Evolutionary conservation across 208 protist species (phyloP).

Genomic region (Vickermania ingenoplastis): DNA sequence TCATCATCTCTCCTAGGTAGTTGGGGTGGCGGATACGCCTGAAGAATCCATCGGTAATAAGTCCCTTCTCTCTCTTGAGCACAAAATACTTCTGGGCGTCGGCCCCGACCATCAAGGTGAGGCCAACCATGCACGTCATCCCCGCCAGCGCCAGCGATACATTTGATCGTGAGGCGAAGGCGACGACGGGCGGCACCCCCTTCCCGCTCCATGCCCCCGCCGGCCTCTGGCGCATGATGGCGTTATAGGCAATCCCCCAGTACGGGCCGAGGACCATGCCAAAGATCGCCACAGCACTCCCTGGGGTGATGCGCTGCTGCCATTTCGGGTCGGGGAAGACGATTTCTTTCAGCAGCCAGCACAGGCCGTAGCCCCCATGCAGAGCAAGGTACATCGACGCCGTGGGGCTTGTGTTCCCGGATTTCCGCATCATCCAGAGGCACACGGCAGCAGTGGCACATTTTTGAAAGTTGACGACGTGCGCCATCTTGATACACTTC

Average conservation of each 20-base stretch:
- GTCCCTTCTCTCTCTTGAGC: constrained; percentile 39
- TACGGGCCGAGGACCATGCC: constrained; percentile 58
- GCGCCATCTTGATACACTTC: constrained; percentile 40
- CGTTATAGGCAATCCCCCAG: constrained; percentile 77
- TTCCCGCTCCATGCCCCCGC: not conserved
- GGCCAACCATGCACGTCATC: constrained; percentile 46
- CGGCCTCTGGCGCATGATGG: constrained; percentile 25
- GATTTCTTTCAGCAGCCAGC: constrained; percentile 79
- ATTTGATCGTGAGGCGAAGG: constrained; percentile 22
- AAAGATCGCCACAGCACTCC: constrained; percentile 30
- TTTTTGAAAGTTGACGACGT: constrained; percentile 83
- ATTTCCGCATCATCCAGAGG: constrained; percentile 53
- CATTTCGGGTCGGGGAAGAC: constrained; percentile 79
- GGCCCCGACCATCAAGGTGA: constrained; percentile 62
- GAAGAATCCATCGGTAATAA: constrained; percentile 84
- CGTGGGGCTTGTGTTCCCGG: constrained; percentile 67
- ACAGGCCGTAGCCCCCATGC: constrained; percentile 83
- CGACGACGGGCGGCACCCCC: not conserved
- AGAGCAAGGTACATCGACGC: constrained; percentile 73
- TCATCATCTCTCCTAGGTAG: constrained; percentile 84
- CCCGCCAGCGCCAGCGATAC: constrained; percentile 26
- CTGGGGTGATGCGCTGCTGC: constrained; percentile 56
- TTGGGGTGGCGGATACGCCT: constrained; percentile 71
- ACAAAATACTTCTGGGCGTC: constrained; percentile 84
- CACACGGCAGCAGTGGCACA: constrained; percentile 57